Evolutionary conservation across 2,329 filamentous ascomycete species (phyloP).

Genomic region (Ascocoryne sarcoides): DNA sequence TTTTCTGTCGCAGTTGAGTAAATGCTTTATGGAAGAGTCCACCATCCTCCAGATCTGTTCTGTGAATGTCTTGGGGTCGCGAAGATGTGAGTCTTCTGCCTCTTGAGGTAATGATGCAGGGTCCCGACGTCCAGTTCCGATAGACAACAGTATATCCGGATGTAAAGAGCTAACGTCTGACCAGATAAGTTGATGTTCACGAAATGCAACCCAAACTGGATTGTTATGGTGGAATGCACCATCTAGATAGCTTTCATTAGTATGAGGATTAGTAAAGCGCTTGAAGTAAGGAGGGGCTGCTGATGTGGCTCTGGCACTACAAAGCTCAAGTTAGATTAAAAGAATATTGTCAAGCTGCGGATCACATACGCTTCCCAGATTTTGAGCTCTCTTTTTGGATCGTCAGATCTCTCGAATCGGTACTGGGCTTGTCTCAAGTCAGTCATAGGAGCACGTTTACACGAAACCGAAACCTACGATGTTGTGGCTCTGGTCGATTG

Average conservation of each 20-base stretch:
- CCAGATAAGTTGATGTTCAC: conserved; percentile 3
- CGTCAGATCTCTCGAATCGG: background rate
- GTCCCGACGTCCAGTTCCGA: conserved; percentile 2
- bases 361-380: background rate
- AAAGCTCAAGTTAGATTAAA: background rate
- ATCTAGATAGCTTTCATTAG: conserved; percentile 1
- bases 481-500: background rate
- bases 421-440: background rate
- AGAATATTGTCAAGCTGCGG: background rate
- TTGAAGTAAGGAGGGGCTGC: background rate
- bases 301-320: background rate
- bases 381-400: background rate
- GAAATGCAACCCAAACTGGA: conserved; percentile 1
- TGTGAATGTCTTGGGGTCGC: background rate
- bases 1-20: background rate
- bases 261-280: background rate
- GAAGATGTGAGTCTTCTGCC: background rate
- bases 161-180: background rate
- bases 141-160: conserved; percentile 5
- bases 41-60: background rate
- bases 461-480: background rate
- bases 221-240: conserved; percentile 3
- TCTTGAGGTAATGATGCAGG: no score
- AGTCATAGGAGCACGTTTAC: background rate
- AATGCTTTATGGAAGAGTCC: background rate